Evolutionary conservation across 495 filamentous ascomycete species (phyloP).

Genomic region (Neurospora intermedia): DNA sequence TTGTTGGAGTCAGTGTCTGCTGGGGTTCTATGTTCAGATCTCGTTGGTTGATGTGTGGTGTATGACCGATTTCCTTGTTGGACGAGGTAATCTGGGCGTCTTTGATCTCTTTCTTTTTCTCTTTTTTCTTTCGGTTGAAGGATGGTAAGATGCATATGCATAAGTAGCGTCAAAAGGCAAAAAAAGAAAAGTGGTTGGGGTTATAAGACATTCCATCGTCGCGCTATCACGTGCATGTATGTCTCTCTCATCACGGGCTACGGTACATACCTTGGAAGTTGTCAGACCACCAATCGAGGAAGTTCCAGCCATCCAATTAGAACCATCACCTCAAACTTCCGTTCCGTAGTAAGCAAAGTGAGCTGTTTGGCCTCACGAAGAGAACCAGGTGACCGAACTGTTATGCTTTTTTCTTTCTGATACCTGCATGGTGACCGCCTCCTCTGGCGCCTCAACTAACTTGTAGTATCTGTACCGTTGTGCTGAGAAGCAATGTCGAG

Average conservation of each 20-base stretch:
- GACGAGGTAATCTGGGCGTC: background rate
- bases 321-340: background rate
- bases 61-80: too few relatives aligned
- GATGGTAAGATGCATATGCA: background rate
- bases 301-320: background rate
- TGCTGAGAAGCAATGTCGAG: background rate
- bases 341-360: background rate
- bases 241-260: background rate
- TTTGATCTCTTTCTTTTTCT: background rate
- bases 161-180: too few relatives aligned
- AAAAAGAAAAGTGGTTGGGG: background rate
- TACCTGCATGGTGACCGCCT: background rate
- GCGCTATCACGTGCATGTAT: background rate
- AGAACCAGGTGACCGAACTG: background rate
- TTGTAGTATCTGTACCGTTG: background rate
- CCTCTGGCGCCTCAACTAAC: background rate
- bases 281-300: background rate
- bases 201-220: background rate
- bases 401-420: background rate
- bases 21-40: background rate
- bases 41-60: background rate
- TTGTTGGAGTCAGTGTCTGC: background rate
- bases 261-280: background rate
- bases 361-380: background rate
- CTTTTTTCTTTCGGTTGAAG: background rate